Conservation (phyloP, 176 grass and related monocot species). For the Rhynchospora breviuscula region DNA sequence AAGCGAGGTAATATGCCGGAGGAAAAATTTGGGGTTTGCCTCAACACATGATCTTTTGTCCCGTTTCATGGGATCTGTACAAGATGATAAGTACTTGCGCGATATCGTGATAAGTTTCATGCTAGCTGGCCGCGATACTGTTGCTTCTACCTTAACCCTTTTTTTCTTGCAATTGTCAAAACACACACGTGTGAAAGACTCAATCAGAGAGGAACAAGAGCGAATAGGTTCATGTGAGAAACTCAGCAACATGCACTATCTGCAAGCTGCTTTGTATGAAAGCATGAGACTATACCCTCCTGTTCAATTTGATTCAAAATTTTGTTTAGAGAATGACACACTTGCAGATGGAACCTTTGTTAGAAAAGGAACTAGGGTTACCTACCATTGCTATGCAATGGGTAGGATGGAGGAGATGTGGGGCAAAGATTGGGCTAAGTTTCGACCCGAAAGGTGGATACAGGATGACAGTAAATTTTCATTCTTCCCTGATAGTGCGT, state of each 20-base stretch:
- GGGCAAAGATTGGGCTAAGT: slow-evolving; percentile 65
- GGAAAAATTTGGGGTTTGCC: slow-evolving; percentile 54
- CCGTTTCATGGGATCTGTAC: slow-evolving; percentile 57
- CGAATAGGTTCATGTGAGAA: slow-evolving; percentile 27
- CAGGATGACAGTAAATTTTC: slow-evolving; percentile 9
- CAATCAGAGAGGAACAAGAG: slow-evolving; percentile 48
- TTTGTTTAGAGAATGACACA: slow-evolving; percentile 55
- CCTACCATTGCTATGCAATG: slow-evolving; percentile 79
- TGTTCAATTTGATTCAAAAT: slow-evolving; percentile 80
- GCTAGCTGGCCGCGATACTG: slow-evolving; percentile 75
- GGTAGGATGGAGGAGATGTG: slow-evolving; percentile 72
- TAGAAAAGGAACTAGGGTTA: slow-evolving; percentile 48
- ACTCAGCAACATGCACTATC: slow-evolving; percentile 67
- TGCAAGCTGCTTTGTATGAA: slow-evolving; percentile 64
- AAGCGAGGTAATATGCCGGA: slow-evolving; percentile 51
- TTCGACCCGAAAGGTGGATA: slow-evolving; percentile 67
- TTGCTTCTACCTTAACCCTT: slow-evolving; percentile 57
- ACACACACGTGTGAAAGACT: slow-evolving; percentile 31
- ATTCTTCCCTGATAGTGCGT: slow-evolving; percentile 44
- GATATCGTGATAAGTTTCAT: slow-evolving; percentile 91
- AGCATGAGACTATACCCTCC: slow-evolving; percentile 80
- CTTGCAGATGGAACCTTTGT: slow-evolving; percentile 67
- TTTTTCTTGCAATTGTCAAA: slow-evolving; percentile 71
- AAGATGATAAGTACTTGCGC: slow-evolving; percentile 71
- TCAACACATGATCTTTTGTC: slow-evolving; percentile 63